phyloP scores from a whole-genome alignment of 768 basidiomycete genomes.

The Thelephora ganbajun region DNA sequence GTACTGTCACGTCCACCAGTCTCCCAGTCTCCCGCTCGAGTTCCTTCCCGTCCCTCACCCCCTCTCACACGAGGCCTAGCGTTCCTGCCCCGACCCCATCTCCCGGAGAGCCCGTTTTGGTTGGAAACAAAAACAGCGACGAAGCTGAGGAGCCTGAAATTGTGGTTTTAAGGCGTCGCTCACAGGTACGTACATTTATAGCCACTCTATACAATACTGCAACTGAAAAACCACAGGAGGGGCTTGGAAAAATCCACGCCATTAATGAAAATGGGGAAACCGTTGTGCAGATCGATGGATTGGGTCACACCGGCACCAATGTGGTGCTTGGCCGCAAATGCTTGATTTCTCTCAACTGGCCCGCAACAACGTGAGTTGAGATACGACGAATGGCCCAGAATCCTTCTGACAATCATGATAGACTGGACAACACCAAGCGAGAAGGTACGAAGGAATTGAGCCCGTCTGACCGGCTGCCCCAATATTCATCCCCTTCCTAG shows the following conservation, averaged over 20 bases:
- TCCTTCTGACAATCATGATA: constrained; percentile 14
- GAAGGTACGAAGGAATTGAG: constrained; percentile 25
- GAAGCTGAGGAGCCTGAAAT: too few relatives aligned
- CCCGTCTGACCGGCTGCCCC: too few relatives aligned
- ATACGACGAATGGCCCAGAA: neutral
- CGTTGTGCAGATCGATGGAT: constrained; percentile 19
- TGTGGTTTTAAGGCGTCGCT: too few relatives aligned
- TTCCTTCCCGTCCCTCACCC: neutral
- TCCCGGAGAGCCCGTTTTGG: neutral
- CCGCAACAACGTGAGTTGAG: constrained; percentile 43
- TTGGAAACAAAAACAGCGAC: neutral
- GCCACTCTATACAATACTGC: too few relatives aligned
- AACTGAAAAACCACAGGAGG: neutral
- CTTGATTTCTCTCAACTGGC: constrained; percentile 54
- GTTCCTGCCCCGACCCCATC: neutral
- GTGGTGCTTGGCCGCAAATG: constrained; percentile 33
- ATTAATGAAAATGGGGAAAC: constrained; percentile 12
- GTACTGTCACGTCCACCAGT: constrained; percentile 1
- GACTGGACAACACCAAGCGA: constrained; percentile 57
- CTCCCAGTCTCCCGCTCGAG: neutral
- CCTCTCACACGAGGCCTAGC: neutral
- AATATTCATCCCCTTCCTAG: too few relatives aligned
- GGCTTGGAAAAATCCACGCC: constrained; percentile 13
- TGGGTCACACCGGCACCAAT: constrained; percentile 20
- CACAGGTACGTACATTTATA: too few relatives aligned